phyloP scores from a whole-genome alignment of 2,329 filamentous ascomycete genomes.

The Clathrospora elynae region DNA sequence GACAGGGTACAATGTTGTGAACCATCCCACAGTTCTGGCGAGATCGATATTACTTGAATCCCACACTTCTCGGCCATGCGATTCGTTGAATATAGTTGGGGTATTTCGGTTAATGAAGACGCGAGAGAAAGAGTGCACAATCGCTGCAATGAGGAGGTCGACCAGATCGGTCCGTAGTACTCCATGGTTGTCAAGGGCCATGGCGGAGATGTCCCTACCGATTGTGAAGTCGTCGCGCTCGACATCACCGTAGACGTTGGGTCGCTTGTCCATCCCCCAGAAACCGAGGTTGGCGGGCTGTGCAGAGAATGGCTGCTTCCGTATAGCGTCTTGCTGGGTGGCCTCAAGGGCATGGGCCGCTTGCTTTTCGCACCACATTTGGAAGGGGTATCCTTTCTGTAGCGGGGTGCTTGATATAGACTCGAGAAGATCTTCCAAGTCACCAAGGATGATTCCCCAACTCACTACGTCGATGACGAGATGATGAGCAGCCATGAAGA shows the following conservation, averaged over 20 bases:
- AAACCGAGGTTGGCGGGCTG: conserved; percentile 32
- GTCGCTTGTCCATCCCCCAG: conserved; percentile 39
- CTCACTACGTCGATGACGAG: conserved; percentile 43
- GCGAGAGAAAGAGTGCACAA: conserved; percentile 62
- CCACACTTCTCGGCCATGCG: conserved; percentile 48
- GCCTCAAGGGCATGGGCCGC: conserved; percentile 20
- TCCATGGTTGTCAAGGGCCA: conserved; percentile 40
- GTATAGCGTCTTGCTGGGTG: conserved; percentile 12
- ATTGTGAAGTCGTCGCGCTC: conserved; percentile 37
- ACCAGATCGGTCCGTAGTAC: conserved; percentile 59
- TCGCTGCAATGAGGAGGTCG: conserved; percentile 60
- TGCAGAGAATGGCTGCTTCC: conserved; percentile 17
- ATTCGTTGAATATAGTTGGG: conserved; percentile 56
- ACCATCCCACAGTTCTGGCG: conserved; percentile 65
- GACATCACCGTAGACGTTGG: conserved; percentile 39
- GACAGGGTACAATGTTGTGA: conserved; percentile 62
- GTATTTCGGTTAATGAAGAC: conserved; percentile 59
- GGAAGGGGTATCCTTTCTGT: conserved; percentile 36
- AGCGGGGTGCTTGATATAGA: conserved; percentile 15
- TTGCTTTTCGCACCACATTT: conserved; percentile 39
- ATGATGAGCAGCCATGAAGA: conserved; percentile 42
- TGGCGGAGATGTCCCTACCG: conserved; percentile 24
- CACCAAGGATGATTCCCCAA: conserved; percentile 41
- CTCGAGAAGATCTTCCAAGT: conserved; percentile 40
- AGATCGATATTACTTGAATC: conserved; percentile 57